Evolutionary conservation across 2,329 filamentous ascomycete genomes (phyloP), one percentile per base, ranked within the genome.

Genomic region (Venturia nashicola): DNA sequence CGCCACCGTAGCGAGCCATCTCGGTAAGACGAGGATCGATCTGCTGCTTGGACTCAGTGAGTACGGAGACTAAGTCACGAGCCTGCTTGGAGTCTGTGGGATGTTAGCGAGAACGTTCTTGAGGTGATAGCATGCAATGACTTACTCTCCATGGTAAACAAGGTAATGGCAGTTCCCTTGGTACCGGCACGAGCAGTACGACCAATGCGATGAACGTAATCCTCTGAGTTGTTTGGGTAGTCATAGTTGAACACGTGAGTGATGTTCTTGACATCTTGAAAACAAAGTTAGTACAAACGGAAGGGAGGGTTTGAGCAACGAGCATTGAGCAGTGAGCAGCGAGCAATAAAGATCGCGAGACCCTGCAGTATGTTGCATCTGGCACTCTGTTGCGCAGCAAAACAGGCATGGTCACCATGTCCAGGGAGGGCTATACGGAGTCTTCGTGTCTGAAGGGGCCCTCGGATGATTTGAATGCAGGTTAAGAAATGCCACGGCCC

Each of bases 211-310:
- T 87, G 84, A 74, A 87, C 82, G 71, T 87, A 87, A 72, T 87
- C 84, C 76, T 87, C 84, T 71, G 84, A 86, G 76, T 87, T 97
- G 83, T 97, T 97, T 77, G 93, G 93, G 80, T 97, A 97, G 78
- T 97, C 94, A 90, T 97, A 97, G 87, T 97, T 97, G 81, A 99
- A 85, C 80, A 99, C 94, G 82, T 99, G 94, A 80, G 94, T 97
- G 82, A 99, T 99, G 85, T 99, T 96, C 82, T 92, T 93, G 83
- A 99, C 94, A 89, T 99, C 94, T 97, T 97, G 75, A 80, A 74
- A 81, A 77, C 80, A 76, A 83, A 78, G 79, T 80, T 71, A 71
- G 48, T 59, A 65, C 64, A 42, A 59, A 23, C 36, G 51, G 61
- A 32, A 51, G 43, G 46, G 34, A 46, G 23, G 20, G 48, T 9